phyloP scores from a whole-genome alignment of 768 basidiomycete species.

The Suillus spraguei region DNA sequence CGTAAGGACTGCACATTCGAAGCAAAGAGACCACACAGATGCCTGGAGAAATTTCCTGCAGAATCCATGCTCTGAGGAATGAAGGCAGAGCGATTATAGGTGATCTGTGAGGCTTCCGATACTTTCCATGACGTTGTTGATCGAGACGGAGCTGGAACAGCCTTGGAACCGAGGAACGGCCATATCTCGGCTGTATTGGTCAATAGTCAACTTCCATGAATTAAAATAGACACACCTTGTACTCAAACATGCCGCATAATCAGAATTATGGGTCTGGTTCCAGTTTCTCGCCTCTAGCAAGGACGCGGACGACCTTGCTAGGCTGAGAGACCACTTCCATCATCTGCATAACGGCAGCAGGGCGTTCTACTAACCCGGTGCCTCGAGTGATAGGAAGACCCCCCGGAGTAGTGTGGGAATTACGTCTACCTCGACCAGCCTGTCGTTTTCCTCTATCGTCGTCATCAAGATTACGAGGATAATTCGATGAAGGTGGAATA shows the following conservation, averaged over 20 bases:
- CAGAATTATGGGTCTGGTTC: conserved; percentile 47
- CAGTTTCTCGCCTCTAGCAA: conserved; percentile 84
- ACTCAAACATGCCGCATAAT: neutral
- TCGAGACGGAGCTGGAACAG: conserved; percentile 7
- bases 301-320: conserved; percentile 73
- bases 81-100: conserved; percentile 5
- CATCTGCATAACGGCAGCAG: conserved; percentile 79
- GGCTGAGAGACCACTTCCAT: conserved; percentile 78
- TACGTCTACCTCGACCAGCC: conserved; percentile 30
- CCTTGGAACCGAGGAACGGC: conserved; percentile 8
- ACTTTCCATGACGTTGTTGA: conserved; percentile 7
- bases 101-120: conserved; percentile 9
- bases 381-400: conserved; percentile 25
- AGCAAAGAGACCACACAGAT: conserved; percentile 11
- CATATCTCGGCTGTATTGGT: conserved; percentile 8
- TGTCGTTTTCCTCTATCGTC: conserved; percentile 37
- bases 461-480: conserved; percentile 27
- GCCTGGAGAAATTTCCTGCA: conserved; percentile 8
- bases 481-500: conserved; percentile 18
- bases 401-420: conserved; percentile 24
- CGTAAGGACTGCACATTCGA: conserved; percentile 4
- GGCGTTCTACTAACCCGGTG: conserved; percentile 69
- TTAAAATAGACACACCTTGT: conserved; percentile 6
- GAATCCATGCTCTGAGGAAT: conserved; percentile 2
- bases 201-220: conserved; percentile 1